Conservation (phyloP, 768 basidiomycete genomes). For the Naematelia encephala region DNA sequence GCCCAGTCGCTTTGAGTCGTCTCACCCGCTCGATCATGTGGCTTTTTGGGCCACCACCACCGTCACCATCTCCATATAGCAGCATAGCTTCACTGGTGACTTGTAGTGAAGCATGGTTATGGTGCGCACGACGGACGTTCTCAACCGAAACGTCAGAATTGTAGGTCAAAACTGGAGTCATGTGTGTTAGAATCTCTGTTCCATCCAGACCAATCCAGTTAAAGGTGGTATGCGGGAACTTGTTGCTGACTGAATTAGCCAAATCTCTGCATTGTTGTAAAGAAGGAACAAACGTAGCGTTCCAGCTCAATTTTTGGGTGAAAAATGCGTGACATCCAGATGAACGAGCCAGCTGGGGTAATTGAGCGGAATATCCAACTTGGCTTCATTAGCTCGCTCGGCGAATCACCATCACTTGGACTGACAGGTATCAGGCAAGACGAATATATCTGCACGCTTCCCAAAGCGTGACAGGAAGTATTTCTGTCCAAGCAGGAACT, state of each 20-base stretch:
- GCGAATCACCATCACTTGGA: too few relatives aligned
- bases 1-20: constrained; percentile 72
- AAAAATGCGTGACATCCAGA: constrained; percentile 88
- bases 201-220: constrained; percentile 84
- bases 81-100: constrained; percentile 68
- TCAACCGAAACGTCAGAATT: constrained; percentile 51
- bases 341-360: constrained; percentile 74
- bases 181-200: constrained; percentile 86
- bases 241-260: too few relatives aligned
- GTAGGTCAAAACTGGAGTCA: constrained; percentile 92
- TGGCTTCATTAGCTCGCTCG: neutral
- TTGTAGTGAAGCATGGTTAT: constrained; percentile 54
- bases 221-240: constrained; percentile 91
- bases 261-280: too few relatives aligned
- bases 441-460: constrained; percentile 40
- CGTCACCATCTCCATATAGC: constrained; percentile 95
- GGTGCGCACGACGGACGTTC: neutral
- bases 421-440: constrained; percentile 38
- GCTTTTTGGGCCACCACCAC: constrained; percentile 55
- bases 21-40: constrained; percentile 93
- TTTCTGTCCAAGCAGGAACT: constrained; percentile 83
- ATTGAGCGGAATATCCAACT: constrained; percentile 77
- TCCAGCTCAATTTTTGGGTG: constrained; percentile 68
- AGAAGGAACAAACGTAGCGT: neutral
- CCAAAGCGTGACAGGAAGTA: constrained; percentile 63